phyloP scores from a whole-genome alignment of 805 yeast species.

The Wickerhamiella shivajii region DNA sequence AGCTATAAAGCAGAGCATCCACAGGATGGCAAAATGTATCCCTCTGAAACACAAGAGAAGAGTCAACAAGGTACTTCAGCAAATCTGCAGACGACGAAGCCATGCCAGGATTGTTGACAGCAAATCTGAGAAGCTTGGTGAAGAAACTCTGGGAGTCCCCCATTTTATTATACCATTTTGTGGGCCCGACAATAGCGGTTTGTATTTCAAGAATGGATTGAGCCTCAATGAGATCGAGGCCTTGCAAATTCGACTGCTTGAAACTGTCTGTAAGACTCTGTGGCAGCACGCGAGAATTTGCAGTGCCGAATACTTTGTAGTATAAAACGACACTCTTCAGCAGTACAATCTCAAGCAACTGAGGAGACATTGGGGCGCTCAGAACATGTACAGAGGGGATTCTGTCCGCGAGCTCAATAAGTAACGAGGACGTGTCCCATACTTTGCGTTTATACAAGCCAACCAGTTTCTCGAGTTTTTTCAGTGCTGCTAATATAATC shows the following conservation, averaged over 20 bases:
- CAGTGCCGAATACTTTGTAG: slow-evolving; percentile 5
- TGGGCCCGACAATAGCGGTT: slow-evolving; percentile 35
- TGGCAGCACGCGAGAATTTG: slow-evolving; percentile 10
- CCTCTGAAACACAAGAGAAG: slow-evolving; percentile 42
- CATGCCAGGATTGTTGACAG: slow-evolving; percentile 24
- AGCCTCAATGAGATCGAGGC: slow-evolving; percentile 18
- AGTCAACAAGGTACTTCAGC: slow-evolving; percentile 33
- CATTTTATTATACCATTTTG: slow-evolving; percentile 68
- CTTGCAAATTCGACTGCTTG: slow-evolving; percentile 10
- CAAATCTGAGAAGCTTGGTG: slow-evolving; percentile 46
- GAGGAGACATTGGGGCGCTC: slow-evolving; percentile 6
- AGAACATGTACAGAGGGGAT: slow-evolving; percentile 24
- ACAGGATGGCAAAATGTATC: slow-evolving; percentile 40
- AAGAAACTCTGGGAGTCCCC: slow-evolving; percentile 42
- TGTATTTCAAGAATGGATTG: slow-evolving; percentile 44
- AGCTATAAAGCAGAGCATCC: slow-evolving; percentile 37
- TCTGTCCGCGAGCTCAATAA: slow-evolving; percentile 23
- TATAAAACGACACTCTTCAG: slow-evolving; percentile 9
- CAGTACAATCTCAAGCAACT: slow-evolving; percentile 11
- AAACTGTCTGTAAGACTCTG: neutral
- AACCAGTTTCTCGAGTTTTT: slow-evolving; percentile 35
- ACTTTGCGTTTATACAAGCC: slow-evolving; percentile 26
- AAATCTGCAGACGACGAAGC: slow-evolving; percentile 35
- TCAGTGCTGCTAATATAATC: slow-evolving; percentile 37
- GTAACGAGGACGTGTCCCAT: slow-evolving; percentile 30